Conservation (phyloP, 2,329 filamentous ascomycete species). For the Ophiobolus disseminans region DNA sequence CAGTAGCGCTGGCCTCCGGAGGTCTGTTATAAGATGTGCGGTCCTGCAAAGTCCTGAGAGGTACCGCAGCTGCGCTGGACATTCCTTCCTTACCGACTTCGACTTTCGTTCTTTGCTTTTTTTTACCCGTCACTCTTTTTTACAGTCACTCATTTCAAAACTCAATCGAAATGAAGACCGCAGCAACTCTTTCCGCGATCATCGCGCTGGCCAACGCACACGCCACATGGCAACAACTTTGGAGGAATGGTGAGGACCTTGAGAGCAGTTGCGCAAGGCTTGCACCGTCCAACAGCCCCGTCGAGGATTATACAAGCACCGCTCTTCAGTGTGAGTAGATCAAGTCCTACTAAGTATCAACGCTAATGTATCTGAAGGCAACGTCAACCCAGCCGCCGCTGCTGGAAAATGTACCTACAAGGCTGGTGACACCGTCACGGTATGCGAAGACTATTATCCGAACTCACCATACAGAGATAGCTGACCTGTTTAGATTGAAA, state of each 20-base stretch:
- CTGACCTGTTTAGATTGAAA: constrained; percentile 32
- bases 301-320: constrained; percentile 40
- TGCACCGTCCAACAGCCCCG: constrained; percentile 36
- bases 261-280: constrained; percentile 39
- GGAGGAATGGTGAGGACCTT: constrained; percentile 40
- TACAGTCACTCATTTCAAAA: no score
- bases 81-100: constrained; percentile 34
- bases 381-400: constrained; percentile 34
- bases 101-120: constrained; percentile 21
- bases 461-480: not conserved
- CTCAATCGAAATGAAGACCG: constrained; percentile 37
- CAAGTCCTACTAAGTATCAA: not conserved
- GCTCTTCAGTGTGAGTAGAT: constrained; percentile 32
- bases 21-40: constrained; percentile 28
- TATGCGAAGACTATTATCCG: not conserved
- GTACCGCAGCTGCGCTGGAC: constrained; percentile 43
- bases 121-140: constrained; percentile 38
- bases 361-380: constrained; percentile 8
- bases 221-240: constrained; percentile 40
- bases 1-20: constrained; percentile 17
- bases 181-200: constrained; percentile 35
- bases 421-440: constrained; percentile 32
- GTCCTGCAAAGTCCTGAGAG: constrained; percentile 11
- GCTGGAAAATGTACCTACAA: constrained; percentile 34
- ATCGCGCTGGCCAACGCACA: constrained; percentile 36